Percentiles rank a stretch among this genome's conserved stretches.
Evolutionary conservation across 352 stramenopile genomes (phyloP).

Genomic region (Pythium phragmitis): DNA sequence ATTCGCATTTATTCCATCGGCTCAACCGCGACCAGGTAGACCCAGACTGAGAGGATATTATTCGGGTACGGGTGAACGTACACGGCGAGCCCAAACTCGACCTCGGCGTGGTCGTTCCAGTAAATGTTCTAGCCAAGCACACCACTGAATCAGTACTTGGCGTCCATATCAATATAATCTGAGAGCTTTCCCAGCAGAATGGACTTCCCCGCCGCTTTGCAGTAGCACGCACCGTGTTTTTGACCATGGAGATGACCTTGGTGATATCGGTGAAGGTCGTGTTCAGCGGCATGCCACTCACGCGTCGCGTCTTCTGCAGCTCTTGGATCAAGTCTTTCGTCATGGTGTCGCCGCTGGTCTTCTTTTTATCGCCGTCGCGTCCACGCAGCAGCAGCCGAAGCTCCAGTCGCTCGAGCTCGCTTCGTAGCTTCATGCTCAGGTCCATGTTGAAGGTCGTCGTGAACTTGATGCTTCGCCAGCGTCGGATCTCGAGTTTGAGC

Average conservation of each 20-base stretch:
- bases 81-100: slow-evolving; percentile 91
- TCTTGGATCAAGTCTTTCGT: slow-evolving; percentile 22
- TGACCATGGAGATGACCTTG: slow-evolving; percentile 76
- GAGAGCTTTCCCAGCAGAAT: slow-evolving; percentile 11
- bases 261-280: slow-evolving; percentile 87
- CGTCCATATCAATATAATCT: slow-evolving; percentile 8
- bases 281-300: slow-evolving; percentile 86
- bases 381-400: slow-evolving; percentile 16
- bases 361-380: slow-evolving; percentile 15
- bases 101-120: slow-evolving; percentile 72
- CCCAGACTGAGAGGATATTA: slow-evolving; percentile 90
- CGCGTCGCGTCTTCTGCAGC: slow-evolving; percentile 35
- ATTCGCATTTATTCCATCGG: slow-evolving; percentile 26
- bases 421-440: slow-evolving; percentile 72
- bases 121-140: slow-evolving; percentile 75
- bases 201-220: background rate
- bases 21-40: slow-evolving; percentile 86
- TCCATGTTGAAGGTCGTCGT: slow-evolving; percentile 89
- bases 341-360: background rate
- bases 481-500: slow-evolving; percentile 85
- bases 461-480: slow-evolving; percentile 82
- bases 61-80: slow-evolving; percentile 86
- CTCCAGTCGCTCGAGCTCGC: slow-evolving; percentile 75
- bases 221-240: slow-evolving; percentile 64
- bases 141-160: slow-evolving; percentile 16